A percentile compares a stretch with the other conserved stretches of the same genome.
Evolutionary conservation across 2,329 filamentous ascomycete species (phyloP).

Genomic region (Phialophora macrospora): DNA sequence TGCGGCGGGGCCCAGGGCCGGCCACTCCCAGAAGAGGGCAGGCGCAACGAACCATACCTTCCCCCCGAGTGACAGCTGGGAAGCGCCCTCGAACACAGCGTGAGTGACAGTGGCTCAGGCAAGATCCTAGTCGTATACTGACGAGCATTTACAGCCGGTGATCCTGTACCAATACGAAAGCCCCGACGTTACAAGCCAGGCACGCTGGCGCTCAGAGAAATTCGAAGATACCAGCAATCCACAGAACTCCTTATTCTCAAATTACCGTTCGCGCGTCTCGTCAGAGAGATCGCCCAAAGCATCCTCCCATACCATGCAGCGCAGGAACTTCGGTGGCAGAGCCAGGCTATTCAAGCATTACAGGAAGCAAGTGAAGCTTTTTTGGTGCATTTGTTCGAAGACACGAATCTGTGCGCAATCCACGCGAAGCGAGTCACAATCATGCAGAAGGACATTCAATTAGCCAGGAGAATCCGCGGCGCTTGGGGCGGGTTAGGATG

Average conservation of each 20-base stretch:
- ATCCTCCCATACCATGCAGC: slow-evolving; percentile 63
- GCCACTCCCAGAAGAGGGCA: slow-evolving; percentile 32
- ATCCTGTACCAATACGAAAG: slow-evolving; percentile 69
- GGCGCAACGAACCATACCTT: slow-evolving; percentile 27
- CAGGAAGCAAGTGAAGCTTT: slow-evolving; percentile 98
- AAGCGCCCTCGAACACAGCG: slow-evolving; percentile 40
- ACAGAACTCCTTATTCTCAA: slow-evolving; percentile 81
- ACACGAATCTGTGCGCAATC: slow-evolving; percentile 93
- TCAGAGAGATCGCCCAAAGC: slow-evolving; percentile 60
- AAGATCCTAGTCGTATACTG: slow-evolving; percentile 9
- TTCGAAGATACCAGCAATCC: slow-evolving; percentile 84
- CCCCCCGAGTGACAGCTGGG: slow-evolving; percentile 31
- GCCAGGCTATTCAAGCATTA: slow-evolving; percentile 87
- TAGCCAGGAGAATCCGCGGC: slow-evolving; percentile 79
- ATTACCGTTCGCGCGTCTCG: slow-evolving; percentile 56
- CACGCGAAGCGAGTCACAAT: slow-evolving; percentile 97
- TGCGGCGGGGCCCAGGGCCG: slow-evolving; percentile 28
- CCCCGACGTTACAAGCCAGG: slow-evolving; percentile 72
- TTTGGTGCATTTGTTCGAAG: slow-evolving; percentile 93
- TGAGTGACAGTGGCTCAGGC: slow-evolving; percentile 43
- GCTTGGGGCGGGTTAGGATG: slow-evolving; percentile 73
- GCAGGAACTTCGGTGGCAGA: slow-evolving; percentile 88
- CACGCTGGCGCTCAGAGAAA: slow-evolving; percentile 87
- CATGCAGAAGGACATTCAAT: slow-evolving; percentile 97
- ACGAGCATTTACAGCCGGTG: slow-evolving; percentile 62